Conservation (phyloP, 345 rosid genomes). For the Gossypium mustelinum region DNA sequence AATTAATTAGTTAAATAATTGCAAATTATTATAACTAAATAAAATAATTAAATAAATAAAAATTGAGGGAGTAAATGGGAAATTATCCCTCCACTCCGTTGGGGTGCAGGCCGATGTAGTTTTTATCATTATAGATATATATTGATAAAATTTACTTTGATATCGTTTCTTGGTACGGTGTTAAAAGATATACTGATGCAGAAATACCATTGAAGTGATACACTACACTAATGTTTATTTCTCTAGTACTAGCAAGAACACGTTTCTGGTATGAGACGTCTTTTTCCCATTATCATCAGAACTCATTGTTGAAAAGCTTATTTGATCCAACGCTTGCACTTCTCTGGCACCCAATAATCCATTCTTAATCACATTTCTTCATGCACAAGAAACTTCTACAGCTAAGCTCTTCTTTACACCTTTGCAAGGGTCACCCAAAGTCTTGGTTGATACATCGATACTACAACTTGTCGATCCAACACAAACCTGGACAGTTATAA, state of each 20-base stretch:
- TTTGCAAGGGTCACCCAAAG: slow-evolving; percentile 81
- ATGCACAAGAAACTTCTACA: slow-evolving; percentile 78
- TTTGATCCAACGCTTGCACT: not conserved
- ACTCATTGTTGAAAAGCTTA: not conserved
- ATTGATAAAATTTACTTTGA: no score
- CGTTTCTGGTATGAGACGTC: not conserved
- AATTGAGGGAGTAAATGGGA: no score
- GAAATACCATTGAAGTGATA: not conserved
- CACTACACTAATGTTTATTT: not conserved
- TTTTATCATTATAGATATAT: not conserved
- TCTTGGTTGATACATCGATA: slow-evolving; percentile 47
- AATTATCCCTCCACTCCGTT: no score
- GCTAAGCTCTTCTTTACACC: slow-evolving; percentile 81
- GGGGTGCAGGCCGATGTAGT: not conserved
- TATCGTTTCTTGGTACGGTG: not conserved
- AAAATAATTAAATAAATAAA: no score
- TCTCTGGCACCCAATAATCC: not conserved
- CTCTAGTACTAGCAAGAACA: not conserved
- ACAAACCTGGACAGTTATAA: slow-evolving; percentile 59
- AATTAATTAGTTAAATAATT: no score
- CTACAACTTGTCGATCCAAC: slow-evolving; percentile 73
- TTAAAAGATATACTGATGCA: not conserved
- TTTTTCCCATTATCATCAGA: not conserved
- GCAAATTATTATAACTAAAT: no score
- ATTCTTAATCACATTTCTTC: slow-evolving; percentile 5